Base-by-base conservation (phyloP, 169 alveolate species). In the Eimeria tenella region DNA sequence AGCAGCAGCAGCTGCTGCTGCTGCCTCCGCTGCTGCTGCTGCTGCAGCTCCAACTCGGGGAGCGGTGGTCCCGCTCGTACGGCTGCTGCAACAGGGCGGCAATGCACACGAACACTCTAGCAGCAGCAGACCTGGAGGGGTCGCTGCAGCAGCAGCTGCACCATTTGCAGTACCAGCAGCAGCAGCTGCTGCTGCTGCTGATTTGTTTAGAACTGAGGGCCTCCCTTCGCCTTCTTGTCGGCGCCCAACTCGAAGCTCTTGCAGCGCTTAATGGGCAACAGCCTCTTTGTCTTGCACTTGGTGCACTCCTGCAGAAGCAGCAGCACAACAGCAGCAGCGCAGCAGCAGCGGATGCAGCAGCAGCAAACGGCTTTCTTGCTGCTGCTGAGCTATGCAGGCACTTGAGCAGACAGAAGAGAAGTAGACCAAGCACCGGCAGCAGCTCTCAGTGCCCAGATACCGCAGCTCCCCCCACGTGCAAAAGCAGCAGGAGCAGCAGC, bases 201-300 rank as follows among this genome's bases (percentile, higher is more conserved):
- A n/a, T n/a, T n/a, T n/a, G 87, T n/a, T 79, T 75, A 94, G 70
- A 63, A 94, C 55, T 52, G 49, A n/a, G 93, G 90, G 31, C 93
- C 96, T 70, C 94, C 95, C 97, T 97, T 98, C 95, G 97, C 97
- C 98, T 98, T 98, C 96, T 98, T 98, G 94, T 98, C 99, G 77
- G 99, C 99, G 82, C 99, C 99, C 89, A 99, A 97, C 96, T 99
- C 99, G 98, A 99, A 99, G 95, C 99, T 98, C 98, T 99, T 99
- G 98, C 99, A 99, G 94, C 99, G 98, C 98, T 99, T 99, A 95
- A 99, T 98, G 68, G 99, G 99, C 91, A 96, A 96, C 94, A 98
- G 96, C 95, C 99, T 98, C 98, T 98, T 99, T 94, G 98, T 98
- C 98, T 99, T 99, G 98, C 99, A 99, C 93, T 96, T 97, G 62